These are phyloP conservation scores for Streptanthus diversifolius DNA, from an alignment of 345 rosid genomes.

Conservation along the genomic window DNA sequence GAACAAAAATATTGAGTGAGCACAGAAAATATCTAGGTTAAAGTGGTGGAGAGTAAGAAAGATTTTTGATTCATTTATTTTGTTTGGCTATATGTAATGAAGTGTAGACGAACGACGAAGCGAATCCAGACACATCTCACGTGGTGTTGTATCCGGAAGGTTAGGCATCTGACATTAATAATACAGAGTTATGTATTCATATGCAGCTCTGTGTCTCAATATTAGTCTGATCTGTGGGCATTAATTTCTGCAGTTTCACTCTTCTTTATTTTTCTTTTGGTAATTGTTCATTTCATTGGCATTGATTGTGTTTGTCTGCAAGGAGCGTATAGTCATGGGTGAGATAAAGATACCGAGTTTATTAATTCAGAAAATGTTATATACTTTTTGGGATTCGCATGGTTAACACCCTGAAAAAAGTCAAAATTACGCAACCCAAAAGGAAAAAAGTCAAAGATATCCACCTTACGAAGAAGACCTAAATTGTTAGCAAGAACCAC, in stretches of 20 bases:
- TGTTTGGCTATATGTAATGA: slow-evolving; percentile 17
- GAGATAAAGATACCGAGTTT: neutral
- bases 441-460: neutral
- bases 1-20: neutral
- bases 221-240: slow-evolving; percentile 13
- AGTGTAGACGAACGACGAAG: slow-evolving; percentile 12
- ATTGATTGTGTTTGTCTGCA: neutral
- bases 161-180: slow-evolving; percentile 28
- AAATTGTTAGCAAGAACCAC: neutral
- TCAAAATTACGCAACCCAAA: neutral
- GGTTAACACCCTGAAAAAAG: slow-evolving; percentile 9
- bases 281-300: slow-evolving; percentile 14
- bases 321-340: neutral
- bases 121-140: slow-evolving; percentile 29
- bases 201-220: neutral
- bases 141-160: slow-evolving; percentile 30
- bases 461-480: neutral
- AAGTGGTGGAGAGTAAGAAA: neutral
- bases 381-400: neutral
- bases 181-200: slow-evolving; percentile 18
- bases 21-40: slow-evolving; percentile 3
- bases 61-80: neutral
- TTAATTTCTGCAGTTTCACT: slow-evolving; percentile 11
- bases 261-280: slow-evolving; percentile 1
- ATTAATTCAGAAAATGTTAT: neutral